These are phyloP conservation scores for Eimeria tenella DNA, from an alignment of 169 alveolate genomes.

Conservation along the genomic window DNA sequence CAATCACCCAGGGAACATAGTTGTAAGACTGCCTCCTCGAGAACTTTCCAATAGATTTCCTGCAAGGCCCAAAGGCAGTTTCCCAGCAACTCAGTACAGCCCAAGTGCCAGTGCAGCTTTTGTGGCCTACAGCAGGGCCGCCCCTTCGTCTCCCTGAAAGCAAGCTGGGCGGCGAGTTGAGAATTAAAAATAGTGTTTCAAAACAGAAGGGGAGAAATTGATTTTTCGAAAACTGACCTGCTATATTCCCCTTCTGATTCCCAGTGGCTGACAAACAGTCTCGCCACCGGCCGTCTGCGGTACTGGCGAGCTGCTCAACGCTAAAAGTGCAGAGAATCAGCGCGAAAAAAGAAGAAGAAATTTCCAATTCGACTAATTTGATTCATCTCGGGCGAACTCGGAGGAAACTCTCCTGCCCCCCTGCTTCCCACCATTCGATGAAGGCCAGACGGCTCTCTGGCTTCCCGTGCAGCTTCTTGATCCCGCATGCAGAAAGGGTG, in stretches of 20 bases:
- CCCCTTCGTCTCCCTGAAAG: constrained; percentile 59
- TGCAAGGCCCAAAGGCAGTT: not conserved
- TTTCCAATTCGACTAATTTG: not conserved
- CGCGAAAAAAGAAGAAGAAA: not conserved
- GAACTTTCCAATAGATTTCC: constrained; percentile 33
- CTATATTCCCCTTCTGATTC: constrained; percentile 20
- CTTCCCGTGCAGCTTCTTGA: constrained; percentile 30
- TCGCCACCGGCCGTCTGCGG: constrained; percentile 46
- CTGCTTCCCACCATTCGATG: constrained; percentile 29
- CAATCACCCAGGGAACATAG: constrained; percentile 55
- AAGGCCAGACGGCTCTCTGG: constrained; percentile 33
- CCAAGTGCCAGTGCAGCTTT: not conserved
- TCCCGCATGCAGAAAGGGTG: constrained; percentile 39
- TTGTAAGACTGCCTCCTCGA: not conserved
- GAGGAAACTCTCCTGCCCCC: not conserved
- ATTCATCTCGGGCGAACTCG: not conserved
- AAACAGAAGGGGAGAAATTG: too few species aligned
- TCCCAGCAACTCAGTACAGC: not conserved
- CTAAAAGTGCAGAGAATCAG: not conserved
- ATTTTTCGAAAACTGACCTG: not conserved
- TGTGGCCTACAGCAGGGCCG: constrained; percentile 10
- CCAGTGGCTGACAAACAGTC: constrained; percentile 16
- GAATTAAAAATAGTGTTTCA: not conserved
- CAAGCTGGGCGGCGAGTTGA: not conserved
- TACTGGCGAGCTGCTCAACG: constrained; percentile 24